These are phyloP conservation scores for Mortierella sp. DNA, from an alignment of 371 early-diverging fungal genomes.

Conservation along the genomic window DNA sequence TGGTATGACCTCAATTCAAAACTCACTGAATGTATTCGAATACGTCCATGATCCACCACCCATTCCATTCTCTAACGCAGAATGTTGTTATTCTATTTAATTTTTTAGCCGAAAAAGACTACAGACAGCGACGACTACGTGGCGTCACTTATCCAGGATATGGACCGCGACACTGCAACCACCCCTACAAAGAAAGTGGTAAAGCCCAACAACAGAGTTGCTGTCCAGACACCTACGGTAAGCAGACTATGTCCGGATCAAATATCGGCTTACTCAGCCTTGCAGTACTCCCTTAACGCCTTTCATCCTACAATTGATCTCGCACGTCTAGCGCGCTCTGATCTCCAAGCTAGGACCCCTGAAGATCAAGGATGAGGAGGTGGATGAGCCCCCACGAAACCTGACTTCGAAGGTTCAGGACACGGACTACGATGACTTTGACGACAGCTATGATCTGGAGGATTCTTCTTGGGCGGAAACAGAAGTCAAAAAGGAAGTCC, in stretches of 20 bases:
- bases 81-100: not conserved
- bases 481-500: conserved; percentile 21
- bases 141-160: conserved; percentile 20
- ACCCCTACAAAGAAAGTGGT: conserved; percentile 35
- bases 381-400: conserved; percentile 27
- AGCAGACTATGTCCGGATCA: not conserved
- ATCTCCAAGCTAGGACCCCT: conserved; percentile 38
- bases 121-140: conserved; percentile 20
- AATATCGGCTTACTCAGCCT: too few relatives aligned
- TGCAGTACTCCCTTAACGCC: not conserved
- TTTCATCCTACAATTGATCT: not conserved
- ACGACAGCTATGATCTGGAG: conserved; percentile 40
- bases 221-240: conserved; percentile 47
- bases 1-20: conserved; percentile 9
- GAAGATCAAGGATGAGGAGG: conserved; percentile 45
- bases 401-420: conserved; percentile 19
- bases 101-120: conserved; percentile 22
- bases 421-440: conserved; percentile 22
- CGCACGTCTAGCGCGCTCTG: conserved; percentile 25
- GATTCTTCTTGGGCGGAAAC: conserved; percentile 25
- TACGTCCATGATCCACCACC: not conserved
- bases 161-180: conserved; percentile 10
- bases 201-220: conserved; percentile 11
- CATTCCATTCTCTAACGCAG: not conserved
- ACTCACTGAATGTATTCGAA: not conserved